phyloP scores from a whole-genome alignment of 2,329 filamentous ascomycete species.

The Cytospora leucostoma region DNA sequence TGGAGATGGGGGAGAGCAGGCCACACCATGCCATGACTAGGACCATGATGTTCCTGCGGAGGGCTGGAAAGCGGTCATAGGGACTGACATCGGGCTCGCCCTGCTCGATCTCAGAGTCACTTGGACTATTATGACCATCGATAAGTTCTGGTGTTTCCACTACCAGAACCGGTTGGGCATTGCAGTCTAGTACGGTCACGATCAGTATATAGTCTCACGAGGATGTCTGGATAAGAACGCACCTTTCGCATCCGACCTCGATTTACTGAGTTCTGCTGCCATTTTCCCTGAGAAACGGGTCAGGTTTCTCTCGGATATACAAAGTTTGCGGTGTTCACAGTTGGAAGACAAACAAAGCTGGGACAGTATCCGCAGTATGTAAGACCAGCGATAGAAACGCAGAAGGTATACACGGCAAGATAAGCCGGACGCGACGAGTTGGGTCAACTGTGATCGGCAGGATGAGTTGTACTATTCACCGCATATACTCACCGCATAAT shows the following conservation, averaged over 20 bases:
- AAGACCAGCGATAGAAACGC: not conserved
- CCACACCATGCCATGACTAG: conserved; percentile 21
- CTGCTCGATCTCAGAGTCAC: conserved; percentile 9
- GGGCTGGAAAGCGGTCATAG: conserved; percentile 19
- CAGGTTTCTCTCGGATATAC: not conserved
- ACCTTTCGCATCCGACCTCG: not conserved
- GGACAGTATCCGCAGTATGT: not conserved
- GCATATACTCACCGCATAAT: not conserved
- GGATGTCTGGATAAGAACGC: not conserved
- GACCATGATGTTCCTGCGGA: conserved; percentile 19
- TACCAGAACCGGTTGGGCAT: not conserved
- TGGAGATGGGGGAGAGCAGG: conserved; percentile 18
- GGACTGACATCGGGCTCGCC: not conserved
- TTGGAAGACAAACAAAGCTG: not conserved
- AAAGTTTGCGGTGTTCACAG: not conserved
- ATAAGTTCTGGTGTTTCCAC: not conserved
- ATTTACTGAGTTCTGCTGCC: not conserved
- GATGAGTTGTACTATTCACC: not conserved
- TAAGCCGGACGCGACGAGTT: not conserved
- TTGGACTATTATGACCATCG: not conserved
- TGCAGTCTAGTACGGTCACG: not conserved
- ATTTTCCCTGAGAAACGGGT: not conserved
- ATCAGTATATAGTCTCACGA: not conserved
- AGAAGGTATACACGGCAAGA: not conserved
- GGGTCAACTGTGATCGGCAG: not conserved